Evolutionary conservation across 768 basidiomycete species (phyloP).

Genomic region (Candolleomyces efflorescens): DNA sequence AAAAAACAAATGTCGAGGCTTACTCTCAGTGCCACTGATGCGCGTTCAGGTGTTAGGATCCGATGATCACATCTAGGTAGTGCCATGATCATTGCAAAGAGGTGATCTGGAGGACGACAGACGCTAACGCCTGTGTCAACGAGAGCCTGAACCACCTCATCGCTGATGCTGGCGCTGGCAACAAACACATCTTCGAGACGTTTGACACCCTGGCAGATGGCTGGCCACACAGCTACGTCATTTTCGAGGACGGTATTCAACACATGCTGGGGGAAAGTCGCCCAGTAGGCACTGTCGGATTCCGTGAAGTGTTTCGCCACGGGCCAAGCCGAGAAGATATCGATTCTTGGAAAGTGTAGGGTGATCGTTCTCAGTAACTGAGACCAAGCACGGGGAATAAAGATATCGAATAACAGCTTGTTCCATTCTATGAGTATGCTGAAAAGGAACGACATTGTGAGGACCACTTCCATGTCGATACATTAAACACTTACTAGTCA

Average conservation of each 20-base stretch:
- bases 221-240: slow-evolving; percentile 30
- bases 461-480: not conserved
- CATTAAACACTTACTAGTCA: slow-evolving; percentile 33
- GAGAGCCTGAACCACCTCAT: slow-evolving; percentile 23
- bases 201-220: slow-evolving; percentile 11
- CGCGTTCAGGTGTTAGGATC: slow-evolving; percentile 2
- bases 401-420: slow-evolving; percentile 35
- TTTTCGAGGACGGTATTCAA: slow-evolving; percentile 21
- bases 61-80: slow-evolving; percentile 6
- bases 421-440: slow-evolving; percentile 50
- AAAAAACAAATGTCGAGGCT: not conserved
- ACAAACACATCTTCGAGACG: slow-evolving; percentile 19
- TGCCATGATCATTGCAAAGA: slow-evolving; percentile 24
- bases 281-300: slow-evolving; percentile 39
- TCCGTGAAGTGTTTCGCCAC: slow-evolving; percentile 23
- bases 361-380: slow-evolving; percentile 27
- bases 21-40: not conserved
- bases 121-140: slow-evolving; percentile 29
- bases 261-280: slow-evolving; percentile 24
- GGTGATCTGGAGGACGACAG: slow-evolving; percentile 26
- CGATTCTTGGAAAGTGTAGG: slow-evolving; percentile 12
- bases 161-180: slow-evolving; percentile 15
- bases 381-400: slow-evolving; percentile 42
- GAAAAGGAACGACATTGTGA: not conserved
- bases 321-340: slow-evolving; percentile 40